Conservation (phyloP, 495 filamentous ascomycete species). For the Xylaria cubensis region DNA sequence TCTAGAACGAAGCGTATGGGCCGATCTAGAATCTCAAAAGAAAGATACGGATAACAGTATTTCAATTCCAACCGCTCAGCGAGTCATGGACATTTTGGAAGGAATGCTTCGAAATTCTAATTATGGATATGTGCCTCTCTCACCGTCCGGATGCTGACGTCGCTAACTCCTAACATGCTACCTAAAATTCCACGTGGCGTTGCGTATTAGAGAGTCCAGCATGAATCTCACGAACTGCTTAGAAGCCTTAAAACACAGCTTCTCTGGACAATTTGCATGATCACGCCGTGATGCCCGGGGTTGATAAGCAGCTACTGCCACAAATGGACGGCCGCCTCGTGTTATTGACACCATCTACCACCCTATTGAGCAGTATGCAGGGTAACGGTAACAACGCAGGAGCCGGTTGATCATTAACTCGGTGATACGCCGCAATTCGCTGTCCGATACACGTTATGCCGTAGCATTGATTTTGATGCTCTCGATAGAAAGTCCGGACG, state of each 20-base stretch:
- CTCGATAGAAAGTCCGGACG: not conserved
- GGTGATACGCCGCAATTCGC: not conserved
- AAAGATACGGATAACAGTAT: not conserved
- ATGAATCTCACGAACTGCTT: not conserved
- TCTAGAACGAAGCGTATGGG: not conserved
- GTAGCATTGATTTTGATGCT: conserved; percentile 2
- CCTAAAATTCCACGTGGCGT: conserved; percentile 3
- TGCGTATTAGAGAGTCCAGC: not conserved
- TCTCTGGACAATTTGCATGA: conserved; percentile 3
- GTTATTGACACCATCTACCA: not conserved
- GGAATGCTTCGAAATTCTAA: conserved; percentile 18
- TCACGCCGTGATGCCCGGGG: not conserved
- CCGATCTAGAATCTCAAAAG: not conserved
- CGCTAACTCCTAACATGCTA: not conserved
- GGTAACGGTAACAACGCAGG: conserved; percentile 14
- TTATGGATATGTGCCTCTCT: conserved; percentile 10
- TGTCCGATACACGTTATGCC: conserved; percentile 3
- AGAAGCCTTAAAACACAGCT: not conserved
- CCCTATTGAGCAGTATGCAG: not conserved
- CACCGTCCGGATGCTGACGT: not conserved
- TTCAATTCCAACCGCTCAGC: conserved; percentile 17
- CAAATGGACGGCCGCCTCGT: conserved; percentile 15
- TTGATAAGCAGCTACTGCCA: not conserved
- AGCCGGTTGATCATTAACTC: not conserved
- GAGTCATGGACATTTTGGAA: not conserved